Evolutionary conservation across 2,329 filamentous ascomycete genomes (phyloP).

Genomic region (Aspergillus ochraceus): DNA sequence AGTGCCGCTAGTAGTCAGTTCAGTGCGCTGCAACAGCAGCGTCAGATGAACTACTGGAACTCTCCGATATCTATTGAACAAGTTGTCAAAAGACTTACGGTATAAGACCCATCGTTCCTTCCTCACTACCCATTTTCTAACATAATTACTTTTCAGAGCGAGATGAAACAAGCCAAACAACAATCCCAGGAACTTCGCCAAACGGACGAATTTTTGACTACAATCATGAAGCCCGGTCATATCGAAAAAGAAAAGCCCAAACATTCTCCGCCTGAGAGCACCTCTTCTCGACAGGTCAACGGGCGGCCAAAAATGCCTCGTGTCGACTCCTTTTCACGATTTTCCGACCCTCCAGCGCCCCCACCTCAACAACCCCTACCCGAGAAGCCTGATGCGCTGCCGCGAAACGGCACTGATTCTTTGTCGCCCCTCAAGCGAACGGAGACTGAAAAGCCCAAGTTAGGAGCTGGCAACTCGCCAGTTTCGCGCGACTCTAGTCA

Average conservation of each 20-base stretch:
- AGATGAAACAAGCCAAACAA: slow-evolving; percentile 85
- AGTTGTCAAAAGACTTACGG: slow-evolving; percentile 83
- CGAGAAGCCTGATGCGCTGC: slow-evolving; percentile 76
- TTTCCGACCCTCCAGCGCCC: slow-evolving; percentile 89
- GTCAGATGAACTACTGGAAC: slow-evolving; percentile 78
- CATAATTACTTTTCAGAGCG: slow-evolving; percentile 59
- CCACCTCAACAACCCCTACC: slow-evolving; percentile 91
- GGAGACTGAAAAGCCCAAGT: slow-evolving; percentile 72
- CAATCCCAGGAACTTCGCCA: slow-evolving; percentile 83
- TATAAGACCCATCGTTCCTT: slow-evolving; percentile 41
- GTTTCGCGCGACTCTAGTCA: slow-evolving; percentile 64
- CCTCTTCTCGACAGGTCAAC: slow-evolving; percentile 47
- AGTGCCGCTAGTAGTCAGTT: slow-evolving; percentile 58
- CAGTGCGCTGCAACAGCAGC: slow-evolving; percentile 66
- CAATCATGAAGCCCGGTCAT: slow-evolving; percentile 72
- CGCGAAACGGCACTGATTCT: slow-evolving; percentile 47
- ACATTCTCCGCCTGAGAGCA: slow-evolving; percentile 45
- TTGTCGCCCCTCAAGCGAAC: slow-evolving; percentile 66
- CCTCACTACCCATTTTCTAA: slow-evolving; percentile 12
- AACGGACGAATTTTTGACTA: slow-evolving; percentile 77
- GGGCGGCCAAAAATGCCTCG: slow-evolving; percentile 54
- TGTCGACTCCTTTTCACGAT: slow-evolving; percentile 75
- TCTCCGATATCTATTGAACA: slow-evolving; percentile 91
- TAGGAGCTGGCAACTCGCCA: slow-evolving; percentile 43
- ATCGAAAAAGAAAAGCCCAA: slow-evolving; percentile 53